Conservation (phyloP, 345 rosid genomes). For the Mangifera indica region DNA sequence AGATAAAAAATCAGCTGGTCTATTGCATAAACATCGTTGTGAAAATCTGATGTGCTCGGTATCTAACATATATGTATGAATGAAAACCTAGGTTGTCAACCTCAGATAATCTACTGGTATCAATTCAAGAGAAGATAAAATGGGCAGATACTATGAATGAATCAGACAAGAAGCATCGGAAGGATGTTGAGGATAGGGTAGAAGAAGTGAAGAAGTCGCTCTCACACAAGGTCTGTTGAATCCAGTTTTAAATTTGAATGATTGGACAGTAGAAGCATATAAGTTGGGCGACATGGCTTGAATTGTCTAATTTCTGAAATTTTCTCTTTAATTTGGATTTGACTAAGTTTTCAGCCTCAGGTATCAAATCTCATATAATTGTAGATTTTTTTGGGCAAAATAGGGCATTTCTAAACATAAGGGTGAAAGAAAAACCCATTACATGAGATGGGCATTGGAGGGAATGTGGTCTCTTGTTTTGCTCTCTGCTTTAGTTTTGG, state of each 20-base stretch:
- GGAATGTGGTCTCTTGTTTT: too few species aligned
- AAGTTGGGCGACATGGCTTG: neutral
- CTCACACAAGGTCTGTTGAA: constrained; percentile 83
- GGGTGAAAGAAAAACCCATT: neutral
- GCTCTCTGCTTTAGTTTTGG: too few species aligned
- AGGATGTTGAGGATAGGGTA: constrained; percentile 74
- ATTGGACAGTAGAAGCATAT: neutral
- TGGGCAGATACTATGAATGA: constrained; percentile 99
- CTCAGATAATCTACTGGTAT: constrained; percentile 74
- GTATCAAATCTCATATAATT: neutral
- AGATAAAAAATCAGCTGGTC: neutral
- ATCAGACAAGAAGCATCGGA: constrained; percentile 69
- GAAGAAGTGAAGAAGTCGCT: constrained; percentile 87
- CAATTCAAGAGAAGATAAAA: constrained; percentile 95
- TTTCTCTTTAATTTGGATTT: neutral
- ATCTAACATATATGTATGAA: constrained; percentile 11
- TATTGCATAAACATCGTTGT: neutral
- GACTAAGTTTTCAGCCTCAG: neutral
- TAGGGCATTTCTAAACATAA: neutral
- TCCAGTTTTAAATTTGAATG: constrained; percentile 31
- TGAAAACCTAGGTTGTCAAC: constrained; percentile 66
- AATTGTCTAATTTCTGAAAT: neutral
- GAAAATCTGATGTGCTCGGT: neutral
- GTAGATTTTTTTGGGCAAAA: neutral
- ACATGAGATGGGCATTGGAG: neutral